Percentiles rank a stretch among this genome's conserved stretches.
Conservation (phyloP, 805 yeast species). For the Cyberlindnera petersonii region DNA sequence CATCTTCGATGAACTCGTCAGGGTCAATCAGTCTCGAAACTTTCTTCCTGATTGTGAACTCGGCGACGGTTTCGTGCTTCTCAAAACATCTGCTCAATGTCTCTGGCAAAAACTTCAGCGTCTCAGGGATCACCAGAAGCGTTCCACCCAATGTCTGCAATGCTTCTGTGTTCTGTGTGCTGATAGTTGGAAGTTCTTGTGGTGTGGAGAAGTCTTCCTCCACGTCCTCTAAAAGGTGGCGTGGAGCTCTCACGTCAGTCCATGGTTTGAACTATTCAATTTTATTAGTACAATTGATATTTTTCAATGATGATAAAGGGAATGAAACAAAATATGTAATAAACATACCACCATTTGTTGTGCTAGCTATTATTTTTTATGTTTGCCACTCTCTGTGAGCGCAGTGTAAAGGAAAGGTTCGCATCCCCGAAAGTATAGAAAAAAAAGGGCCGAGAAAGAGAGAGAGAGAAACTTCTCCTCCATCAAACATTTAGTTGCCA, state of each 20-base stretch:
- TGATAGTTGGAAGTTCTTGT: constrained; percentile 15
- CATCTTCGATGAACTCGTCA: constrained; percentile 43
- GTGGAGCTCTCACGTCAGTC: constrained; percentile 40
- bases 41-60: constrained; percentile 10
- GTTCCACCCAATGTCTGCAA: constrained; percentile 13
- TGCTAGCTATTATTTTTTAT: background rate
- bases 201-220: constrained; percentile 26
- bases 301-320: no score
- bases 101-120: constrained; percentile 19
- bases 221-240: constrained; percentile 48
- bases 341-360: constrained; percentile 19
- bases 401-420: no score
- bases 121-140: constrained; percentile 14
- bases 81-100: constrained; percentile 3
- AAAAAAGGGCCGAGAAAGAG: no score
- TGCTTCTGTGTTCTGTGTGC: background rate
- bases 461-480: background rate
- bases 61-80: background rate
- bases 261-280: constrained; percentile 42
- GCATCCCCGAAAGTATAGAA: no score
- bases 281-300: background rate
- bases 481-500: constrained; percentile 2
- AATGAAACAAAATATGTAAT: background rate
- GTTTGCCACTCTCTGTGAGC: background rate
- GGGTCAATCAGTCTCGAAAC: constrained; percentile 7